Evolutionary conservation across 2,329 filamentous ascomycete species (phyloP).

Genomic region (Incumbomyces lentus): DNA sequence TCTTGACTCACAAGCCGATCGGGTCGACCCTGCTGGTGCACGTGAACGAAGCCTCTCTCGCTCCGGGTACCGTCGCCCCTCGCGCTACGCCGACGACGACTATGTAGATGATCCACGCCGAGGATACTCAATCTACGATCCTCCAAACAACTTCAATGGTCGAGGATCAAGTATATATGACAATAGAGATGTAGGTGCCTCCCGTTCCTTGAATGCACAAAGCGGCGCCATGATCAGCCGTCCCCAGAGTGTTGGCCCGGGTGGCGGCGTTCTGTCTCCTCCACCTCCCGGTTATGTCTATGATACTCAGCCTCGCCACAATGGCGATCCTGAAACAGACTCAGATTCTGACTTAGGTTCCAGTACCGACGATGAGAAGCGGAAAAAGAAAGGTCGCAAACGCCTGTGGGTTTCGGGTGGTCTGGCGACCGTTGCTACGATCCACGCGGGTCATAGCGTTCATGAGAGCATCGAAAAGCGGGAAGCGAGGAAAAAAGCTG

Average conservation of each 20-base stretch:
- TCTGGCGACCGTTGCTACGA: slow-evolving; percentile 57
- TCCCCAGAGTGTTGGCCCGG: slow-evolving; percentile 16
- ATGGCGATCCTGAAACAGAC: slow-evolving; percentile 25
- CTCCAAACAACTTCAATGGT: neutral
- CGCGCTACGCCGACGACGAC: slow-evolving; percentile 29
- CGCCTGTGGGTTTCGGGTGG: slow-evolving; percentile 58
- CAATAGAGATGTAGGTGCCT: slow-evolving; percentile 31
- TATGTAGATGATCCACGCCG: slow-evolving; percentile 29
- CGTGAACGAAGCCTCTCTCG: slow-evolving; percentile 13
- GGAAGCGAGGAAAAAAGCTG: slow-evolving; percentile 48
- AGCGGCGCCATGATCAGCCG: slow-evolving; percentile 16
- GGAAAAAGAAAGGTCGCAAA: slow-evolving; percentile 53
- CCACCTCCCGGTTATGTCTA: slow-evolving; percentile 16
- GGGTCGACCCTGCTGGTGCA: slow-evolving; percentile 19
- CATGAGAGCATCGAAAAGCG: slow-evolving; percentile 55
- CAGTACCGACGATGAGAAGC: slow-evolving; percentile 53
- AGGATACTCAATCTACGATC: slow-evolving; percentile 21
- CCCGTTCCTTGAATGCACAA: slow-evolving; percentile 12
- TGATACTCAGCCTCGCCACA: slow-evolving; percentile 19
- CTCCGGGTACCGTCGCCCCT: slow-evolving; percentile 13
- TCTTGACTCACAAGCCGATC: slow-evolving; percentile 25
- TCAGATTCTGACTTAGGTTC: slow-evolving; percentile 44
- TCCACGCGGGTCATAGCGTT: slow-evolving; percentile 57
- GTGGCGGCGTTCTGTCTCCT: neutral
- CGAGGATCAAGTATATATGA: slow-evolving; percentile 3